phyloP scores from a whole-genome alignment of 495 filamentous ascomycete species.

The Xylaria acuta region DNA sequence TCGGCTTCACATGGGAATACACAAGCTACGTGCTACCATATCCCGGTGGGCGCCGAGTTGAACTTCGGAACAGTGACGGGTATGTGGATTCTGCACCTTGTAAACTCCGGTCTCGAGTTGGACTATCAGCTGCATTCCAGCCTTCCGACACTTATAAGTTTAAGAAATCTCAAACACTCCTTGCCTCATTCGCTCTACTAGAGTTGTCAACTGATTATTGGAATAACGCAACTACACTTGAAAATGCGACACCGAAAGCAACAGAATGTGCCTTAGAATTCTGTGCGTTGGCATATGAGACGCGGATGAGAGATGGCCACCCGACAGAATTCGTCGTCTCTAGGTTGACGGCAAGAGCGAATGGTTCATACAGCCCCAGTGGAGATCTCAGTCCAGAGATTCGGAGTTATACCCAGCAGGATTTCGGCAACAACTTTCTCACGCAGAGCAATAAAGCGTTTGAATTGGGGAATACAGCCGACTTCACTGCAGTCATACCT shows the following conservation, averaged over 20 bases:
- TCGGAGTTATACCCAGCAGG: not conserved
- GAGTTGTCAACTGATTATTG: not conserved
- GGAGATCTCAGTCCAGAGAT: not conserved
- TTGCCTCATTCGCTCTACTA: not conserved
- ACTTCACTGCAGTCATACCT: not conserved
- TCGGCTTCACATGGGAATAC: not conserved
- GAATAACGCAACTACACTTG: not conserved
- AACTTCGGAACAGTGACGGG: not conserved
- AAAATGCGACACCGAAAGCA: not conserved
- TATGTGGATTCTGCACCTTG: not conserved
- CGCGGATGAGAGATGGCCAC: not conserved
- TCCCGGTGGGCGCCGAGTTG: not conserved
- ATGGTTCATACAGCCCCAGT: not conserved
- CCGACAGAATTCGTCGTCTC: not conserved
- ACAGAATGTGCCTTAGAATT: constrained; percentile 2
- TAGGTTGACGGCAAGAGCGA: not conserved
- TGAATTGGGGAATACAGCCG: not conserved
- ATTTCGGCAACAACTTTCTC: not conserved
- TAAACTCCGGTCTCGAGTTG: not conserved
- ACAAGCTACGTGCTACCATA: not conserved
- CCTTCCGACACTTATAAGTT: not conserved
- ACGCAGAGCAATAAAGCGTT: not conserved
- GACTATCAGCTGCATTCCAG: not conserved
- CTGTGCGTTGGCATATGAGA: not conserved
- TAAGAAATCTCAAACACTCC: not conserved